A percentile compares a stretch with the other conserved stretches of the same genome.
Evolutionary conservation across 352 stramenopile genomes (phyloP).

Genomic region (Phytophthora pini): DNA sequence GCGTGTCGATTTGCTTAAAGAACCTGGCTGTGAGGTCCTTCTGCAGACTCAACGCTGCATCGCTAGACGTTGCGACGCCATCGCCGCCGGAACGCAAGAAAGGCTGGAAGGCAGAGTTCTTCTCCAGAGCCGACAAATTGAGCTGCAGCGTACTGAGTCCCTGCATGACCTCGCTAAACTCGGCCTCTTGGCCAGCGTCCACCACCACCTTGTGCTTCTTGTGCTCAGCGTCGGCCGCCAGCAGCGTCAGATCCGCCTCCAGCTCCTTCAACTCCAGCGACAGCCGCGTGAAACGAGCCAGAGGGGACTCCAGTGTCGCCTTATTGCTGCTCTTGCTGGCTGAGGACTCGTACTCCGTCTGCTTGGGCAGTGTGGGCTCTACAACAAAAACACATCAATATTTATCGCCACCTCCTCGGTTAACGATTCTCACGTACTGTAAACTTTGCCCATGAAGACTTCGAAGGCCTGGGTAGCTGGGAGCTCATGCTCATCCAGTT

Average conservation of each 20-base stretch:
- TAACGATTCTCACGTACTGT: conserved; percentile 51
- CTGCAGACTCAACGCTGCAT: conserved; percentile 62
- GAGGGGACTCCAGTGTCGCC: conserved; percentile 60
- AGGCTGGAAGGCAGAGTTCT: conserved; percentile 61
- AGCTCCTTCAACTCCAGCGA: conserved; percentile 77
- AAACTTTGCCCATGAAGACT: conserved; percentile 86
- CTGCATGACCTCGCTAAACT: conserved; percentile 70
- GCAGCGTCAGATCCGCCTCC: conserved; percentile 62
- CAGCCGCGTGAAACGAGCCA: conserved; percentile 75
- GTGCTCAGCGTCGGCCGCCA: conserved; percentile 47
- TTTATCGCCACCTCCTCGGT: neutral
- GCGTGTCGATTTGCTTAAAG: conserved; percentile 68
- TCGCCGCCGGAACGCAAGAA: conserved; percentile 47
- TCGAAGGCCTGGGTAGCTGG: conserved; percentile 68
- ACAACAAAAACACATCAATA: conserved; percentile 6
- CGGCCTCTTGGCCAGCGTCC: conserved; percentile 71
- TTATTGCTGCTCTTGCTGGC: conserved; percentile 22
- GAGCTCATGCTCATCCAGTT: conserved; percentile 68
- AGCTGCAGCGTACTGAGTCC: conserved; percentile 66
- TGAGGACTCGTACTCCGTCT: conserved; percentile 60
- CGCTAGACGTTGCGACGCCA: conserved; percentile 21
- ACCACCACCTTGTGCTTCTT: conserved; percentile 61
- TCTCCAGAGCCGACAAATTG: conserved; percentile 66
- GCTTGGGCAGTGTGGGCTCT: conserved; percentile 59
- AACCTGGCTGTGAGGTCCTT: conserved; percentile 76